phyloP scores from a whole-genome alignment of 805 yeast species.

The Candida dendrica region DNA sequence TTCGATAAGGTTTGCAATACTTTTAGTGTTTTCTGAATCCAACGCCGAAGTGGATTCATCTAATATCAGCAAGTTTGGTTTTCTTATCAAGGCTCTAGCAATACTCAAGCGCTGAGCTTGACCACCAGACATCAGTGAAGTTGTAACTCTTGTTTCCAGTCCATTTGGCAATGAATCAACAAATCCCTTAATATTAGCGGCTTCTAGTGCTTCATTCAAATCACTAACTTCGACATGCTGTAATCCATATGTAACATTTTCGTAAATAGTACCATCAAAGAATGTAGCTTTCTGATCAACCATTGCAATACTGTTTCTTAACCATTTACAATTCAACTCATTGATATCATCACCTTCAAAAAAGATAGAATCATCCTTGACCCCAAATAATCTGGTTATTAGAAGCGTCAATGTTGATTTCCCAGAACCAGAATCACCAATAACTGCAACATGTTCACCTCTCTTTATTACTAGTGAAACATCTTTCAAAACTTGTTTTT shows the following conservation, averaged over 20 bases:
- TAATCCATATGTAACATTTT: slow-evolving; percentile 63
- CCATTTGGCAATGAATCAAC: slow-evolving; percentile 49
- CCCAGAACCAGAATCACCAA: slow-evolving; percentile 89
- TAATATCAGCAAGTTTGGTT: slow-evolving; percentile 52
- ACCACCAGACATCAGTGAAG: slow-evolving; percentile 69
- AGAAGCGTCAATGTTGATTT: slow-evolving; percentile 70
- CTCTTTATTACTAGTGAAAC: slow-evolving; percentile 35
- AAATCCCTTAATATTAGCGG: slow-evolving; percentile 48
- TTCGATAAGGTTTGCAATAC: slow-evolving; percentile 43
- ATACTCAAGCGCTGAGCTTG: slow-evolving; percentile 82
- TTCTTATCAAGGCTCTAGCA: slow-evolving; percentile 69
- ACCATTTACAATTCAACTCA: slow-evolving; percentile 34
- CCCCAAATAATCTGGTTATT: slow-evolving; percentile 45
- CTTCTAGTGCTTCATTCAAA: slow-evolving; percentile 31
- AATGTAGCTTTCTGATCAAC: slow-evolving; percentile 73
- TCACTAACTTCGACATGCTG: slow-evolving; percentile 25
- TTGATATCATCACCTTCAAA: slow-evolving; percentile 43
- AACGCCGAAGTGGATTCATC: slow-evolving; percentile 91
- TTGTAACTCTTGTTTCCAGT: slow-evolving; percentile 51
- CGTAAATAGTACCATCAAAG: slow-evolving; percentile 66
- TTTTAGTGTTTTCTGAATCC: slow-evolving; percentile 53
- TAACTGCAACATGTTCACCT: slow-evolving; percentile 55
- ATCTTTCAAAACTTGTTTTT: slow-evolving; percentile 29
- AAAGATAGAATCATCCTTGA: slow-evolving; percentile 30
- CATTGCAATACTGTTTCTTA: slow-evolving; percentile 51